Base-by-base conservation (phyloP, 768 basidiomycete species). In the Russula sp. region DNA sequence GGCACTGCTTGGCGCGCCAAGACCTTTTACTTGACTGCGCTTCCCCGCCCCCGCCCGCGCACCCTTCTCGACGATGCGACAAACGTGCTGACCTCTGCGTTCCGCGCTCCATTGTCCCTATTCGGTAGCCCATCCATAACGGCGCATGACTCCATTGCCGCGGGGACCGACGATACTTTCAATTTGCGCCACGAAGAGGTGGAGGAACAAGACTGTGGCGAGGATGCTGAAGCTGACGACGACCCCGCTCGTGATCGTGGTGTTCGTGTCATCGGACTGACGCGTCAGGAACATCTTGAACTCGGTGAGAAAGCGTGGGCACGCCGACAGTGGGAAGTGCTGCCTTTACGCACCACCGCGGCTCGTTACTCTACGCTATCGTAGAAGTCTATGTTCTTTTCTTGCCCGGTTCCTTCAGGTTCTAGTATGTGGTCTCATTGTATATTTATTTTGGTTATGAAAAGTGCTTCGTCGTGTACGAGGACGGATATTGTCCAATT, bases 181-280 rank as follows among this genome's bases (percentile, higher is more conserved):
- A 91, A 93, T 69, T 71, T 94, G 66, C 75, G 79, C 50, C 90
- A 92, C 70, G 84, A 91, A 62, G 91, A 94, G 68, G 80, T 92
- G 20, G 72, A 90, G 59, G 90, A 93, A 64, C 84, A 87, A 67
- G 91, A 94, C 57, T 80, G 86, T 26, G 85, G 84, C 7, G 89
- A 89, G 73, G 91, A 91, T 62, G 86, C 82, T 2, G 90, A 91
- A 72, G 83, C 86, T 16, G 91, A 94, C 70, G 87, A 93, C 71
- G 86, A 88, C 16, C 77, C 76, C 5, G 86, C 88, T 50, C 71
- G 72, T 46, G 75, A 78, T 16, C 79, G 91, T 68, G 76, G 77
- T 49, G 82, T 90, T 24, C 77, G 83, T 60, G 79, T 88, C 58
- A 70, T 88, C 42, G 75, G 78, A 13, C 74, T 87, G 59, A 70